Evolutionary conservation across 257 asterid species (phyloP), one percentile per base, ranked within the genome.

Genomic region (Solanum tarijense): DNA sequence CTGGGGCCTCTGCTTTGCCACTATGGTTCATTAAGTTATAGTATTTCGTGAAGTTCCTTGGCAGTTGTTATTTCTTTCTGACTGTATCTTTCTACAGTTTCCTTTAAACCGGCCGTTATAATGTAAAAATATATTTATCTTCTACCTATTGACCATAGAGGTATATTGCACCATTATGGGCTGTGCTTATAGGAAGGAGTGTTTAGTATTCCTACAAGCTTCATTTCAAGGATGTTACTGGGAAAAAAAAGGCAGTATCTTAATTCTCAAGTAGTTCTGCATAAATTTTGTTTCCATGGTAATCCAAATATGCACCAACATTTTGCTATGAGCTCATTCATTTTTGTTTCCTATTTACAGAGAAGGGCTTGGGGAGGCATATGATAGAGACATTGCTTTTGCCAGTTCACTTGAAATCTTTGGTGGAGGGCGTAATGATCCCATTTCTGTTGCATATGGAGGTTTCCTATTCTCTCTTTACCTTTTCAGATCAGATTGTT

Each of bases 301-400:
- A 46, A 16, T 46, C 85, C 41, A 25, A 27, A 18, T 46, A 46
- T 18, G 69, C 85, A 29, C 85, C 0, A 82, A 21, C 29, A 48
- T 48, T 31, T 29, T 48, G 43, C 43, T 82, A 29, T 29, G n/a
- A 82, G 89, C 43, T 79, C 38, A 83, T 88, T 76, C 32, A 7
- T 76, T 35, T 66, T 82, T 88, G 90, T 87, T 89, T 83, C 87
- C 88, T 71, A 89, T 91, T 88, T 90, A 68, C 93, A 97, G 99
- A 58, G 99, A 96, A 88, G 99, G 99, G 89, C 98, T 96, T 89
- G 99, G 98, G 87, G 99, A 97, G 90, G 96, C 98, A 91, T 95
- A 93, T 85, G 98, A 95, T 76, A 94, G 93, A 92, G 98, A 97
- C 89, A 91, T 95, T 91, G 95, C 97, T 88, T 97, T 97, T 91